Evolutionary conservation across 192 early-diverging fungal species (phyloP), one percentile per base, ranked within the genome.

Genomic region (Coemansia sp.): DNA sequence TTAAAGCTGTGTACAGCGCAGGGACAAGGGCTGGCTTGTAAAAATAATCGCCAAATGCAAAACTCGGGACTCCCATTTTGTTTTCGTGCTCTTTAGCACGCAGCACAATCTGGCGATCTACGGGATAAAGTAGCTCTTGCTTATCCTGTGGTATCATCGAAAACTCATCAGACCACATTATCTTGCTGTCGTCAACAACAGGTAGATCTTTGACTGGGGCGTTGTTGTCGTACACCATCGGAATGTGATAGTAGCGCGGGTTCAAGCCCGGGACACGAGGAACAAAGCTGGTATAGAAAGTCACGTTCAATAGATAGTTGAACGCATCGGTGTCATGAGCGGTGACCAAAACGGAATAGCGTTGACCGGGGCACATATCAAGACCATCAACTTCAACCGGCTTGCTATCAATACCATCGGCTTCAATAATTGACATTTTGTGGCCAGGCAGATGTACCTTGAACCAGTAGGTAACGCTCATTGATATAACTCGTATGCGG

Each of bases 401-500:
- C 47, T 84, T 58, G 5, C 81, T 81, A 53, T 89, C 77, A 31
- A 81, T 79, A 33, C 91, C 91, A 42, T 92, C 91, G 30, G 84
- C 79, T 72, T 95, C 93, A 64, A 95, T 88, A 16, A 93, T 81
- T 29, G 76, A 64, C 68, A 95, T 73, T 10, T 77, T 69, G 74
- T 93, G 93, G 25, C 85, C 87, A 58, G 88, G 88, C 54, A 95
- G 83, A 49, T 69, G 76, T 51, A 95, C 80, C 61, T 83, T 67
- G 79, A 87, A 93, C 61, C 81, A 84, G 16, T 81, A 69, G 47
- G 88, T 68, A 5, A 86, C 79, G n/a, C 81, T 81, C 79, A 88
- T 90, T 68, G 86, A 89, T 64, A 93, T 81, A 52, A 95, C 32
- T 14, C 91, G 88, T 58, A 95, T 68, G 49, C 90, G 86, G 68